Evolutionary conservation across 257 asterid species (phyloP).

Genomic region (Cynanchum wilfordii): DNA sequence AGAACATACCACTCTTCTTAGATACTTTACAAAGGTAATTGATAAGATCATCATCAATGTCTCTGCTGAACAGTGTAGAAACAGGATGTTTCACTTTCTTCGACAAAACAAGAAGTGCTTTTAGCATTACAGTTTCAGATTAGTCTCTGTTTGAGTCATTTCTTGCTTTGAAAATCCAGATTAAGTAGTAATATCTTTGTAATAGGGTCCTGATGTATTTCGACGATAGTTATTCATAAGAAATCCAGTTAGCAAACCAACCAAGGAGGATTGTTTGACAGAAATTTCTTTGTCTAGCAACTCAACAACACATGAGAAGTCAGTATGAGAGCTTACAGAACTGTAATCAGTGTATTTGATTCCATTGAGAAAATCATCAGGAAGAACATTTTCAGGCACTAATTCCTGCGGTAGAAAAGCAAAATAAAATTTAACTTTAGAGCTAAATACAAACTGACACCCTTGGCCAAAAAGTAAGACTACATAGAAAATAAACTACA

Average conservation of each 20-base stretch:
- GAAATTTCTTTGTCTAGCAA: conserved; percentile 1
- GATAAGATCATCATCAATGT: not conserved
- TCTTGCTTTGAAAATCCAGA: not conserved
- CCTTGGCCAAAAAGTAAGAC: not conserved
- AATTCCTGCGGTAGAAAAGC: conserved; percentile 58
- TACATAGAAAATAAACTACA: conserved; percentile 2
- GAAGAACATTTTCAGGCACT: conserved; percentile 67
- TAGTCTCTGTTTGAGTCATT: not conserved
- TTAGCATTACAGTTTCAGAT: not conserved
- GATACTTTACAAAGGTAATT: not conserved
- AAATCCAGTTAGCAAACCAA: not conserved
- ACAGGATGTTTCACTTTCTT: not conserved
- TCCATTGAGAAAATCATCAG: conserved; percentile 58
- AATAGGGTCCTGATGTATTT: not conserved
- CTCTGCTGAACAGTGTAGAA: not conserved
- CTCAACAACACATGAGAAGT: not conserved
- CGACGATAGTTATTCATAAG: not conserved
- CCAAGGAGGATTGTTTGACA: not conserved
- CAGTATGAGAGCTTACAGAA: conserved; percentile 59
- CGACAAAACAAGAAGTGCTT: not conserved
- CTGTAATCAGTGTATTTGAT: conserved; percentile 74
- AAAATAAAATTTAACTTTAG: conserved; percentile 1
- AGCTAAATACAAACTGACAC: not conserved
- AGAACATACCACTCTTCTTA: not conserved
- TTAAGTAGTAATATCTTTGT: not conserved